Conservation (phyloP, 768 basidiomycete species). For the Panaeolus papilionaceus region DNA sequence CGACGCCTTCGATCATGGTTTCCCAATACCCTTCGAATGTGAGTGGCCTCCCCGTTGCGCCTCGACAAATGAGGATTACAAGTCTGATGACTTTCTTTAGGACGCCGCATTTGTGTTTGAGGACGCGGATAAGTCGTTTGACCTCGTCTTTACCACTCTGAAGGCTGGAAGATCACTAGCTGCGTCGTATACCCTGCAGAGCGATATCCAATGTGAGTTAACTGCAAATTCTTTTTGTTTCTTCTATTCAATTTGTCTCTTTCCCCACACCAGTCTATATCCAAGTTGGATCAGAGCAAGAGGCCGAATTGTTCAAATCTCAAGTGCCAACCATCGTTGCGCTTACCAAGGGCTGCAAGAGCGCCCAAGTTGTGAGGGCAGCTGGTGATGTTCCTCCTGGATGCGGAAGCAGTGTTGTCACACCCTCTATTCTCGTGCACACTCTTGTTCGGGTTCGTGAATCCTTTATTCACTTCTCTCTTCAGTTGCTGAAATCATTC, state of each 20-base stretch:
- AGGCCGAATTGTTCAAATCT: constrained; percentile 70
- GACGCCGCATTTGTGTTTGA: constrained; percentile 65
- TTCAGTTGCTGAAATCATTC: background rate
- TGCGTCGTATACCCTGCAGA: constrained; percentile 88
- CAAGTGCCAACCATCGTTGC: constrained; percentile 80
- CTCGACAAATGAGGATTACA: background rate
- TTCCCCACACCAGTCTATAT: constrained; percentile 66
- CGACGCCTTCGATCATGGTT: constrained; percentile 89
- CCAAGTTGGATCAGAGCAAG: constrained; percentile 66
- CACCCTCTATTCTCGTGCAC: constrained; percentile 75
- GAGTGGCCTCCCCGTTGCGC: constrained; percentile 36
- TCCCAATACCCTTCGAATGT: constrained; percentile 83
- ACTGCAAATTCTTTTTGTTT: no score
- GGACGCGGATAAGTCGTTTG: constrained; percentile 85
- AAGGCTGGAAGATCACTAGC: constrained; percentile 85
- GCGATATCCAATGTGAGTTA: constrained; percentile 76
- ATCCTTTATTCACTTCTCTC: background rate
- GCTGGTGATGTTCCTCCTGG: constrained; percentile 80
- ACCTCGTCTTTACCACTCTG: constrained; percentile 81
- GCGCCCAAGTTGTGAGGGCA: constrained; percentile 68
- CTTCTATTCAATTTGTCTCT: no score
- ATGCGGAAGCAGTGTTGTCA: constrained; percentile 85
- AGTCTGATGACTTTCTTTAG: constrained; percentile 41
- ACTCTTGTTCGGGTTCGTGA: constrained; percentile 81
- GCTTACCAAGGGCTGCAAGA: constrained; percentile 89